Evolutionary conservation across 352 stramenopile species (phyloP).

Genomic region (Globisporangium carolinianum): DNA sequence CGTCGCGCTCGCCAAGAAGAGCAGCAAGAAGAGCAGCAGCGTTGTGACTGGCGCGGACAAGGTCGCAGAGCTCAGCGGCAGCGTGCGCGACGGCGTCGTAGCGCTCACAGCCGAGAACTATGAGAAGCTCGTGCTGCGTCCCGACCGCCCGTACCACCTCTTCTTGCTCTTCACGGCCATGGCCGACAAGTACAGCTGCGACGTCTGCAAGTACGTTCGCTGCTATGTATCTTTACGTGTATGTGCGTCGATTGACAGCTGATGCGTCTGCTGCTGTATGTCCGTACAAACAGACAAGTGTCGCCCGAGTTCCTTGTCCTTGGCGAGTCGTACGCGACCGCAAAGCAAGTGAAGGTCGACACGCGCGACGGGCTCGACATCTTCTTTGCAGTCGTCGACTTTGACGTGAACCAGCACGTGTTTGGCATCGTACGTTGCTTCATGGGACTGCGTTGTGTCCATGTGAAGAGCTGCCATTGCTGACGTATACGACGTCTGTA

Average conservation of each 20-base stretch:
- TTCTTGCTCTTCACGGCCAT: constrained; percentile 75
- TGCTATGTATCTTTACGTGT: too few species aligned
- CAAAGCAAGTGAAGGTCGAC: constrained; percentile 66
- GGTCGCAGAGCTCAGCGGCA: constrained; percentile 40
- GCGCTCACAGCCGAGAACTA: constrained; percentile 52
- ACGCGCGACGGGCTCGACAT: constrained; percentile 72
- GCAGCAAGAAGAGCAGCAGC: constrained; percentile 23
- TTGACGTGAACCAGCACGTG: constrained; percentile 56
- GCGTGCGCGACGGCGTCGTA: constrained; percentile 53
- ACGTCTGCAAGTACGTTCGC: constrained; percentile 53
- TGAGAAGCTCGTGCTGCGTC: constrained; percentile 42
- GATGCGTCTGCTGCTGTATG: too few species aligned
- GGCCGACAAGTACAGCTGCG: constrained; percentile 68
- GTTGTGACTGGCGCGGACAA: constrained; percentile 45
- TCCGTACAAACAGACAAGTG: constrained; percentile 28
- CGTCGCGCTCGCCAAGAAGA: constrained; percentile 30
- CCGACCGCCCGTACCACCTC: constrained; percentile 76
- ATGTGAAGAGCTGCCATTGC: not conserved
- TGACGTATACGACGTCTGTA: too few species aligned
- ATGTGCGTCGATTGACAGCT: too few species aligned
- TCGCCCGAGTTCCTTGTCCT: constrained; percentile 59
- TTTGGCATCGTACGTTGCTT: constrained; percentile 44
- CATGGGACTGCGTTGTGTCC: not conserved
- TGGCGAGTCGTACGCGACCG: constrained; percentile 50
- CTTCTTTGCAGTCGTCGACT: constrained; percentile 74